Base-by-base conservation (phyloP, 179 eudicot genomes). In the Spergularia azorica region DNA sequence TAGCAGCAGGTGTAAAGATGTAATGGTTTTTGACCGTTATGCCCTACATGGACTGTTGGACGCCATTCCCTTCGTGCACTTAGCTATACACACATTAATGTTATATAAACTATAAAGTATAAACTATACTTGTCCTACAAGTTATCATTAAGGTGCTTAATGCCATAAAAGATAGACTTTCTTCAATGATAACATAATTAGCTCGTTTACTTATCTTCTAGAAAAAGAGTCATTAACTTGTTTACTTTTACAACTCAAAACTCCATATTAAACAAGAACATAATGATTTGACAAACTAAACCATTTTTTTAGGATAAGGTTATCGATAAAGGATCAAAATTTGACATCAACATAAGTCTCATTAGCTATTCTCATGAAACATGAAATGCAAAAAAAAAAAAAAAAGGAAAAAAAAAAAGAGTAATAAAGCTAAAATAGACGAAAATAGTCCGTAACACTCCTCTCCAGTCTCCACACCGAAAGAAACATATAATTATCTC, bases 81-180 rank as follows among this genome's bases (percentile, higher is more conserved):
- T 6, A 26, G 43, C 26, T 63, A 13, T 63, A 63, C 70, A 32
- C 64, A 76, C 65, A 46, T 71, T 66, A 43, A 73, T 73, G 73
- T 50, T 6, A 66, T 16, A 2, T 10, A 41, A 50, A 68, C 21
- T 21, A 26, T 76, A 76, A 71, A 9, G 9, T 12, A 66, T 16
- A 60, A 26, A 26, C 32, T 16, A 63, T 69, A 60, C 70, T 77
- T 81, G 80, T 81, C 78, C 69, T 73, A 73, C 50, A 67, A 77
- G 80, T 67, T 61, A 67, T 77, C 63, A 67, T 73, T 77, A 72
- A 67, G 58, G 41, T 66, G 72, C 63, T 60, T 67, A 67, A 60
- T 12, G 41, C 63, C 74, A 72, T 63, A 63, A 76, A 48, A 36
- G 50, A 72, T 57, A 14, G 46, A 46, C 46, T 58, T 74, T 55